Base-by-base conservation (phyloP, 768 basidiomycete genomes). In the Naganishia friedmannii region DNA sequence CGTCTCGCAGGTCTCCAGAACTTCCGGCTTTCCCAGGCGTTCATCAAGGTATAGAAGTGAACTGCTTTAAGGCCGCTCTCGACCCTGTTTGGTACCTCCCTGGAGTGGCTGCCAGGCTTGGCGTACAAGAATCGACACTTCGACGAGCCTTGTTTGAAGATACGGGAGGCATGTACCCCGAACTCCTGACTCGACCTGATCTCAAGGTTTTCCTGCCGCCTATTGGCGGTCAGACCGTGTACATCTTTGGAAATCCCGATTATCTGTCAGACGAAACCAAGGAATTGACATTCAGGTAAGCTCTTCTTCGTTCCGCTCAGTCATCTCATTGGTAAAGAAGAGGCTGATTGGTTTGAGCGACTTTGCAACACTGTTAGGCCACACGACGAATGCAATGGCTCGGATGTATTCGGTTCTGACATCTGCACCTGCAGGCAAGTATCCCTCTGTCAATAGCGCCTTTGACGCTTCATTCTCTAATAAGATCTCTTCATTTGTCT, bases 41-140 rank as follows among this genome's bases (percentile, higher is more conserved):
- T 13, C 79, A 82, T 65, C 87, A 88, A 9, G 94, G 95, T 7
- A 87, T 97, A 21, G 95, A 98, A 83, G 86, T 97, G 15, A 86
- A 83, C 55, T 58, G 57, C n/a, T 58, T 58, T 34, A 58, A 58
- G 82, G 94, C 93, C 0, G 94, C 95, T 0, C 89, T 97, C 9
- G 95, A 97, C 77, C 95, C 94, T 0, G 93, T 97, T 17, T 97
- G 94, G 94, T 92, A 90, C 79, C 83, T 96, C 0, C 94, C 94
- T 53, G 92, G 93, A 13, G 88, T 98, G 1, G 95, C 95, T 0
- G 90, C 91, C 74, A 84, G 95, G n/a, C 92, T 98, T 75, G 90
- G 88, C 26, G 93, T 96, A 58, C 90, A 91, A 0, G 95, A 98
- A 80, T 86, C 84, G 21, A 82, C 92, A 0, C 86, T 98, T 2